A percentile compares a stretch with the other conserved stretches of the same genome.
phyloP scores from a whole-genome alignment of 305 asterid species.

The Fraxinus xanthoxyloides region DNA sequence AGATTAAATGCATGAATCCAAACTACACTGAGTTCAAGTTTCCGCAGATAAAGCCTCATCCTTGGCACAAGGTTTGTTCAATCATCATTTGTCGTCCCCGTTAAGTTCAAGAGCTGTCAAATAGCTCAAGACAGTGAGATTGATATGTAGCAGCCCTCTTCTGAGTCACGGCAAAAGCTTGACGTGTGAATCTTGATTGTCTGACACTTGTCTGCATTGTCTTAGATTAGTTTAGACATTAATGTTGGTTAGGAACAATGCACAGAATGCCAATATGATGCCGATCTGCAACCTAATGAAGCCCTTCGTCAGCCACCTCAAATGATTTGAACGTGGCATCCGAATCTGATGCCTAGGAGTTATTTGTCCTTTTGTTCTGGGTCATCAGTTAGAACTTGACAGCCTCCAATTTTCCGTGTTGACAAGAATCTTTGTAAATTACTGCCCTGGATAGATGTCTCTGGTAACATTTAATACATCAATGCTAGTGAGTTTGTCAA shows the following conservation, averaged over 20 bases:
- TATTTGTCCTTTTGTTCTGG: background rate
- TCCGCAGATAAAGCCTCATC: constrained; percentile 86
- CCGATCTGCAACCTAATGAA: background rate
- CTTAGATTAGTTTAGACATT: background rate
- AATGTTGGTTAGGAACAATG: background rate
- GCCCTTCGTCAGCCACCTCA: background rate
- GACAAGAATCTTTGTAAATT: background rate
- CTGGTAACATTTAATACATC: background rate
- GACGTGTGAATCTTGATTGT: background rate
- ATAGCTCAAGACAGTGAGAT: constrained; percentile 5
- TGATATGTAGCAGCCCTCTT: background rate
- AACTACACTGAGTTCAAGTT: constrained; percentile 76
- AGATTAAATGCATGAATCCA: constrained; percentile 87
- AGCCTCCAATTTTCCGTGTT: background rate
- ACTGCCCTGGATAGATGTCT: background rate
- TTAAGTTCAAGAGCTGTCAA: background rate
- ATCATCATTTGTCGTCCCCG: constrained; percentile 10
- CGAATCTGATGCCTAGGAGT: background rate
- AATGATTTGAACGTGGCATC: constrained; percentile 2
- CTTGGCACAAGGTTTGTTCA: constrained; percentile 85
- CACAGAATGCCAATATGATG: background rate
- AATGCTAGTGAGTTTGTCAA: background rate
- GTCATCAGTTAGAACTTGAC: background rate
- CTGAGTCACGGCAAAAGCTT: background rate
- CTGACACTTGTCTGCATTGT: background rate